phyloP scores from a whole-genome alignment of 768 basidiomycete species.

The Boletus tomentosulus region DNA sequence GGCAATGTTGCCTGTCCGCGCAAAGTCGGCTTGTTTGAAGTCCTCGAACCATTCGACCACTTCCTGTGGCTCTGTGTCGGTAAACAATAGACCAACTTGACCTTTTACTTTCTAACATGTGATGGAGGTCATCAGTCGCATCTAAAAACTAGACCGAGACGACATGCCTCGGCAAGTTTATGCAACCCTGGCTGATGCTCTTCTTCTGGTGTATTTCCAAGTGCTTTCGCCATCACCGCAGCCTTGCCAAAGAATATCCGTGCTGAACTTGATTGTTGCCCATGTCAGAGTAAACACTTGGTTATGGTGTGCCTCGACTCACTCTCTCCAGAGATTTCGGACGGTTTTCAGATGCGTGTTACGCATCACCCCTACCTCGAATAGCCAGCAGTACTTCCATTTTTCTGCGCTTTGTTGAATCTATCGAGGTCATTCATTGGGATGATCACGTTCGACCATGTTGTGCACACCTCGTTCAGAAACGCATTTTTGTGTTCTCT shows the following conservation, averaged over 20 bases:
- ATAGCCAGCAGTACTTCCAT: constrained; percentile 95
- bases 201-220: constrained; percentile 82
- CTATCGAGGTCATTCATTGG: constrained; percentile 40
- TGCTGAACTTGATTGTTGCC: constrained; percentile 44
- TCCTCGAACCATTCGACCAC: constrained; percentile 92
- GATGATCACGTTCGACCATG: constrained; percentile 6
- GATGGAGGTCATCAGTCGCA: constrained; percentile 4
- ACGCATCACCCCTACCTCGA: constrained; percentile 93
- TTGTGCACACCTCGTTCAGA: constrained; percentile 63
- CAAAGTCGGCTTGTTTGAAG: constrained; percentile 88
- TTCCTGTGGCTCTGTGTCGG: constrained; percentile 84
- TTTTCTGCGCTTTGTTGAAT: constrained; percentile 81
- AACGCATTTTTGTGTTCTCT: constrained; percentile 84
- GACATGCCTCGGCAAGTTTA: constrained; percentile 71
- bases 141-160: constrained; percentile 15
- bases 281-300: constrained; percentile 10
- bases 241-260: constrained; percentile 86
- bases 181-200: constrained; percentile 79
- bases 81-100: constrained; percentile 91
- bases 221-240: constrained; percentile 92
- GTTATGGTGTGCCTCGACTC: constrained; percentile 24
- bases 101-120: constrained; percentile 83
- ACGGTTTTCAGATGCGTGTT: constrained; percentile 94
- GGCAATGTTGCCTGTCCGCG: constrained; percentile 81
- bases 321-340: constrained; percentile 92